phyloP scores from a whole-genome alignment of 2,329 filamentous ascomycete species.

The Penicillium sclerotigenum region DNA sequence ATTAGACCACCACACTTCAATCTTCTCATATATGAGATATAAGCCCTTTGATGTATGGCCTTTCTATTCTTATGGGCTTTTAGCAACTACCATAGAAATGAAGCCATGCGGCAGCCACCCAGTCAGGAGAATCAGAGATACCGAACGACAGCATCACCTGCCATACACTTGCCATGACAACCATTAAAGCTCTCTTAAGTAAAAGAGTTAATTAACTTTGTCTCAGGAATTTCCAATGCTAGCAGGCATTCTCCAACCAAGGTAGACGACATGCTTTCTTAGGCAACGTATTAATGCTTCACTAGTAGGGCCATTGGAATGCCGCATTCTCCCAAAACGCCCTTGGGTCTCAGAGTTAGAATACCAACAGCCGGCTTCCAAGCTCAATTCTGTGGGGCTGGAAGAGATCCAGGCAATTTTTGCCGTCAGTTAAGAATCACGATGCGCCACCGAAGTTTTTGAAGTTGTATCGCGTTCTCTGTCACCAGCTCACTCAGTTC shows the following conservation, averaged over 20 bases:
- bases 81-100: neutral
- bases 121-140: neutral
- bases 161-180: neutral
- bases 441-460: slow-evolving; percentile 13
- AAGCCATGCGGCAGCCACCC: neutral
- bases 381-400: slow-evolving; percentile 10
- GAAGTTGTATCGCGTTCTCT: slow-evolving; percentile 4
- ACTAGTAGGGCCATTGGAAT: slow-evolving; percentile 15
- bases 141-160: neutral
- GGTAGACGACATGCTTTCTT: neutral
- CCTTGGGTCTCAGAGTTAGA: slow-evolving; percentile 11
- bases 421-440: slow-evolving; percentile 19
- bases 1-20: neutral
- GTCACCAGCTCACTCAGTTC: neutral
- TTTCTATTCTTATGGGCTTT: neutral
- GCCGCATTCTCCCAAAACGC: slow-evolving; percentile 20
- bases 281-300: slow-evolving; percentile 8
- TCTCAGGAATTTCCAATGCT: neutral
- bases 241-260: slow-evolving; percentile 12
- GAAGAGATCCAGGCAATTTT: neutral
- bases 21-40: neutral
- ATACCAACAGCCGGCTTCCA: slow-evolving; percentile 11
- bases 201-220: neutral
- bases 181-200: too few relatives aligned
- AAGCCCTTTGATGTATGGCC: neutral